Evolutionary conservation across 805 yeast species (phyloP), one percentile per base, ranked within the genome.

Genomic region (Ogataea kodamae): DNA sequence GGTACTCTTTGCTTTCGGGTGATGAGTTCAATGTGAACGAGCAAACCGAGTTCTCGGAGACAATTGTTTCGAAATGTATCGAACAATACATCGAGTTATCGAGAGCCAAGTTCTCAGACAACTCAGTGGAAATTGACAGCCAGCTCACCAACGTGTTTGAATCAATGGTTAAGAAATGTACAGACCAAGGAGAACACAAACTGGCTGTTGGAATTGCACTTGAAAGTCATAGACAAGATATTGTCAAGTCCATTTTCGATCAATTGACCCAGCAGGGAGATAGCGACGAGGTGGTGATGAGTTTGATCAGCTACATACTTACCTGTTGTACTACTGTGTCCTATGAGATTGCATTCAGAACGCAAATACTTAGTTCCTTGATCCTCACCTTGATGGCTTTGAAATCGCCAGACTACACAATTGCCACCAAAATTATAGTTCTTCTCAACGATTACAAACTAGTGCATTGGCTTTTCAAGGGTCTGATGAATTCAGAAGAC

Each of bases 11-110:
- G 26, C 80, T 77, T 19, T 90, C 97, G 13, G 96, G 85, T 18
- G 70, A 76, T 17, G 78, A 75, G 52, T 88, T 92, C 57, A 73
- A 89, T 59, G 66, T 88, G 32, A 67, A 76, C 39, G 87, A 82
- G 49, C 68, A 73, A 40, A 73, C 86, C n/a, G 95, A 90, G 62
- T 92, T 75, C 62, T 83, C 82, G 40, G 95, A 92, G 63, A 90
- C 97, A 3, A 84, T 92, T 50, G 92, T 92, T 17, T 84, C 96
- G 16, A 86, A 89, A 57, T 87, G 97, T 60, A 84, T 92, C 59
- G 87, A 83, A 53, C 75, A 76, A 45, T 92, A 92, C 60, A 83
- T 83, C 43, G 61, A 67, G 25, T 67, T 72, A 42, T 74, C 94
- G 2, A 83, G 78, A 50, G 55, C 61, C 11, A 61, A 56, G 22